These are phyloP conservation scores for Danielia reshetovae DNA, from an alignment of 805 yeast species.

Conservation along the genomic window DNA sequence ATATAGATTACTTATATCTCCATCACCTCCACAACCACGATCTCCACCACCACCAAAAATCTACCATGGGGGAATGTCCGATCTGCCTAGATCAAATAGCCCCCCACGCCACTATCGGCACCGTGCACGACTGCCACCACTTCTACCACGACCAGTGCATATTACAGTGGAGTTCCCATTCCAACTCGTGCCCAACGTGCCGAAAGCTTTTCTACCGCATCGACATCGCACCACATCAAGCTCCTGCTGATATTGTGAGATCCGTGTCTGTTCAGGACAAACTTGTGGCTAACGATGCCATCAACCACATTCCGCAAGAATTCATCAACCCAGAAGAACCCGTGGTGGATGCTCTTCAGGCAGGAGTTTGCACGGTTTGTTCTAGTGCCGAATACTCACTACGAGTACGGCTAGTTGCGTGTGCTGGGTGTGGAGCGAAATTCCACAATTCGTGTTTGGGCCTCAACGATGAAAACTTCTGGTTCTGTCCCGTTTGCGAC, in stretches of 20 bases:
- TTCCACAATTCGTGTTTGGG: slow-evolving; percentile 44
- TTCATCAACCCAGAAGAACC: slow-evolving; percentile 22
- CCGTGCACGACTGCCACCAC: slow-evolving; percentile 43
- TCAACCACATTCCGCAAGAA: slow-evolving; percentile 35
- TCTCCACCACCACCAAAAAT: too few species aligned
- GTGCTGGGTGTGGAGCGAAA: slow-evolving; percentile 34
- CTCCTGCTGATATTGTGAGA: slow-evolving; percentile 7
- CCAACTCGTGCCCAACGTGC: slow-evolving; percentile 62
- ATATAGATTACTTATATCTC: too few species aligned
- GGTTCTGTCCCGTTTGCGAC: slow-evolving; percentile 55
- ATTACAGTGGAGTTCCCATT: slow-evolving; percentile 51
- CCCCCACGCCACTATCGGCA: slow-evolving; percentile 19
- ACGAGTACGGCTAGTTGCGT: slow-evolving; percentile 19
- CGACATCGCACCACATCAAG: slow-evolving; percentile 22
- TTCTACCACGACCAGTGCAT: slow-evolving; percentile 56
- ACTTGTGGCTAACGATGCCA: slow-evolving; percentile 31
- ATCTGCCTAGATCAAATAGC: slow-evolving; percentile 48
- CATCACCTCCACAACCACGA: too few species aligned
- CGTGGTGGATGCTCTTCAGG: slow-evolving; percentile 3
- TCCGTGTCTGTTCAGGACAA: slow-evolving; percentile 26
- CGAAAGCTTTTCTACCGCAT: slow-evolving; percentile 43
- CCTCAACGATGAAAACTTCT: slow-evolving; percentile 15
- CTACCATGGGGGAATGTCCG: too few species aligned
- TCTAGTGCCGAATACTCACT: slow-evolving; percentile 31
- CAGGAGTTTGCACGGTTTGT: slow-evolving; percentile 32